Base-by-base conservation (phyloP, 371 early-diverging fungal genomes). In the Apophysomyces ossiformis region DNA sequence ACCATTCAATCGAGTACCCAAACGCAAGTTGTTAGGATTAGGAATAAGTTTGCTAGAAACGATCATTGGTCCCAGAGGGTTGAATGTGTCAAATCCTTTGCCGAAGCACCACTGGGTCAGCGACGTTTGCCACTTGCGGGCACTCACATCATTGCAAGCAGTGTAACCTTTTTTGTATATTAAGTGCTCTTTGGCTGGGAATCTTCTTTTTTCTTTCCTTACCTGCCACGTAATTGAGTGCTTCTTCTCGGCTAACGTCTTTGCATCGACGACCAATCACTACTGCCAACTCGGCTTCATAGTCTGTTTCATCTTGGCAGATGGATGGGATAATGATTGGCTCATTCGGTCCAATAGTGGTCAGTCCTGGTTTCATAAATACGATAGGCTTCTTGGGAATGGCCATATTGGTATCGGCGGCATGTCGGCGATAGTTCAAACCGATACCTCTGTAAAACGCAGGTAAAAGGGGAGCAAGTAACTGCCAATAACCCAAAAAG, bases 61-160 rank as follows among this genome's bases (percentile, higher is more conserved):
- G 46, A 89, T 67, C 62, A 76, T 67, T 7, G 89, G 89, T 7
- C 89, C 89, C 32, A 87, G 60, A 15, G 89, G 87, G 7, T 84
- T 79, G 65, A 86, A 89, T 13, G 86, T 83, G 68, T 89, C 89
- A 71, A 89, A 89, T 16, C 83, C 75, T 44, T 87, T 87, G 46
- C 83, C 77, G 73, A 85, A 89, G 58, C 76, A 77, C 89, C 87
- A 89, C 69, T 87, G 87, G 15, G 79, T 79, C 13, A 80, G 61
- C 58, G 65, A 63, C n/a, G 68, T 78, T 46, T 72, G 89, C 88
- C 86, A 87, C 54, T 82, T 85, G 39, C 89, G 77, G 9, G 89
- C 78, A 11, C 81, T 76, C 38, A 89, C 78, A 67, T 89, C 89
- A 72, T 89, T 89, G 43, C 76, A 79, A 4, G 75, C 71, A 15